phyloP scores from a whole-genome alignment of 2,329 filamentous ascomycete species.

The Capronia americana region DNA sequence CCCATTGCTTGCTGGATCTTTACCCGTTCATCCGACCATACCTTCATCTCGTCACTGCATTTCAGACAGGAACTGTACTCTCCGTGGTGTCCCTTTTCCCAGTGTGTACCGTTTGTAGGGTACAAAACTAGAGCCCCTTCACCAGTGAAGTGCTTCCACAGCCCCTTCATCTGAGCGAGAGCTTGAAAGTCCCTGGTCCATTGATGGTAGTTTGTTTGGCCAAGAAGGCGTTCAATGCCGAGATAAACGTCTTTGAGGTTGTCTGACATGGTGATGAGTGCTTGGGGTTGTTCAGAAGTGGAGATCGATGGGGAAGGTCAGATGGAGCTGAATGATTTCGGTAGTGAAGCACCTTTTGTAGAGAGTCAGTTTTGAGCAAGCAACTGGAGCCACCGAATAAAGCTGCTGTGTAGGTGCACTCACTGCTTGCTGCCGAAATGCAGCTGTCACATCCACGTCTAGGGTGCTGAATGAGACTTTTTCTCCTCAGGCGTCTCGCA shows the following conservation, averaged over 20 bases:
- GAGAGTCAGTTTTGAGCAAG: too few species aligned
- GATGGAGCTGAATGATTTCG: neutral
- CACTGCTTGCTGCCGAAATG: too few species aligned
- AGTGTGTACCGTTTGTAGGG: neutral
- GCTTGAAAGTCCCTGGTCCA: conserved; percentile 2
- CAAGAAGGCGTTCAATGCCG: neutral
- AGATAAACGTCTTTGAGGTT: neutral
- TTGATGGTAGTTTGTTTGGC: neutral
- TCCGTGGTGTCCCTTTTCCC: neutral
- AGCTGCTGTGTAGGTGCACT: too few species aligned
- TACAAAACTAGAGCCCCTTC: neutral
- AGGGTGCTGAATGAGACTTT: too few species aligned
- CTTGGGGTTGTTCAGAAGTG: neutral
- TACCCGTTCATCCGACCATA: neutral
- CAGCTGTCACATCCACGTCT: too few species aligned
- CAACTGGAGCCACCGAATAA: too few species aligned
- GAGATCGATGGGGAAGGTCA: neutral
- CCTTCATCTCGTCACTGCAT: neutral
- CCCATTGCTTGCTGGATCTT: neutral
- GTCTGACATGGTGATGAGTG: neutral
- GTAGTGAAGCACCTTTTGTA: too few species aligned
- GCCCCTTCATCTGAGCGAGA: neutral
- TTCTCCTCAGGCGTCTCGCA: too few species aligned
- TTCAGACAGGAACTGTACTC: neutral
- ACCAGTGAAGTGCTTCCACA: neutral